Conservation (phyloP, 2,329 filamentous ascomycete genomes). For the Pseudogymnoascus sp. region DNA sequence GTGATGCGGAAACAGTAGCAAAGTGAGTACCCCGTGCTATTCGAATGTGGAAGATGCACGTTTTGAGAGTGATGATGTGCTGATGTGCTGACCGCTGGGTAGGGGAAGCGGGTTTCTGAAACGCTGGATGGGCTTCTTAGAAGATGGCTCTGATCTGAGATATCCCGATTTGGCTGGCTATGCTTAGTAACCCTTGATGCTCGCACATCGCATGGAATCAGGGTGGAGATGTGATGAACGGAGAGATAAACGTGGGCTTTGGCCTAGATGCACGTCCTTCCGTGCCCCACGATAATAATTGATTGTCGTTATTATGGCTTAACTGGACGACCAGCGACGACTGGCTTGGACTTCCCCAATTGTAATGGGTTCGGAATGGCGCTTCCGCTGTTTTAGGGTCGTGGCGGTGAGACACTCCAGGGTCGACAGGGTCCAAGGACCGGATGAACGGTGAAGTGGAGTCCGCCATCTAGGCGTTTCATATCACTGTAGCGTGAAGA, state of each 20-base stretch:
- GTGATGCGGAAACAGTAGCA: constrained; percentile 88
- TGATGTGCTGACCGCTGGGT: constrained; percentile 20
- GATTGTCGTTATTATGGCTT: neutral
- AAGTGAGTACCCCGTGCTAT: constrained; percentile 50
- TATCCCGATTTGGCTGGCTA: constrained; percentile 66
- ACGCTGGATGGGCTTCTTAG: constrained; percentile 83
- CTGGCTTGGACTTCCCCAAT: neutral
- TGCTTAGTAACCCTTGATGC: constrained; percentile 19
- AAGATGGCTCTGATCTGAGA: constrained; percentile 81
- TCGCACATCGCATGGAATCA: neutral
- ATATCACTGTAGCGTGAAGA: neutral
- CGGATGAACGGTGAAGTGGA: neutral
- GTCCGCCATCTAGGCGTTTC: neutral
- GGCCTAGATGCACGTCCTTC: neutral
- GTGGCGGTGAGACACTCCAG: neutral
- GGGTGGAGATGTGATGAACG: neutral
- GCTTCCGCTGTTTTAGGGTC: neutral
- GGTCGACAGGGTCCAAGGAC: neutral
- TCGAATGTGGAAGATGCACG: neutral
- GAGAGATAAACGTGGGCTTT: neutral
- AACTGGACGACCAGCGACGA: neutral
- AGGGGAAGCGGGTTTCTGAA: constrained; percentile 82
- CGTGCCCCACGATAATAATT: neutral
- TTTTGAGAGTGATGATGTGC: constrained; percentile 14
- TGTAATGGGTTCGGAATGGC: neutral